Evolutionary conservation across 2,329 filamentous ascomycete genomes (phyloP).

Genomic region (Aspergillus latus): DNA sequence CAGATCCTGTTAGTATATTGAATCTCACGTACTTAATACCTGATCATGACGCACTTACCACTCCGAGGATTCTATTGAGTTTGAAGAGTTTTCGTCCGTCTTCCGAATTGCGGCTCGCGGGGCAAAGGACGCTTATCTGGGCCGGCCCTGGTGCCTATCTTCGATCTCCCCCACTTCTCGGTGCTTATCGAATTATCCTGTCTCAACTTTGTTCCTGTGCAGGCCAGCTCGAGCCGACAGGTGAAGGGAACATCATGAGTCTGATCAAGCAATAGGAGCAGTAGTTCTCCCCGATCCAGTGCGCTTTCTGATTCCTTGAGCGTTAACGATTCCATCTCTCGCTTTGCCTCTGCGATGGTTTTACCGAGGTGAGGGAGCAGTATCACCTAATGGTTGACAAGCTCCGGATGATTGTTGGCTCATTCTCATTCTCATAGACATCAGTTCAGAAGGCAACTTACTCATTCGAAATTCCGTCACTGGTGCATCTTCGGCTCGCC

Average conservation of each 20-base stretch:
- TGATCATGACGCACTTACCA: background rate
- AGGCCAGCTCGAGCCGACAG: too few relatives aligned
- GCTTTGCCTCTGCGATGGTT: constrained; percentile 11
- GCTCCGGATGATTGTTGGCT: constrained; percentile 9
- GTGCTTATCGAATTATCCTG: background rate
- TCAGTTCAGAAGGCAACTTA: constrained; percentile 12
- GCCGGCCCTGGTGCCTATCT: background rate
- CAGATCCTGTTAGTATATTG: background rate
- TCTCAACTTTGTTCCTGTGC: background rate
- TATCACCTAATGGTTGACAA: background rate
- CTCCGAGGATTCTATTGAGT: background rate
- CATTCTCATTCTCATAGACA: constrained; percentile 14
- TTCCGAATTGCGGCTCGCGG: background rate
- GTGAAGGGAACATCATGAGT: too few relatives aligned
- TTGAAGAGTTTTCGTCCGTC: constrained; percentile 7
- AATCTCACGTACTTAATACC: background rate
- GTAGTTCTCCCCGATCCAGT: background rate
- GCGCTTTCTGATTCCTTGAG: background rate
- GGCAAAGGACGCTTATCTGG: constrained; percentile 3
- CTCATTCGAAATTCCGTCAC: background rate
- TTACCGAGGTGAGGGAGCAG: constrained; percentile 15
- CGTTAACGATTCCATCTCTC: constrained; percentile 9
- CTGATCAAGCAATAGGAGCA: too few relatives aligned
- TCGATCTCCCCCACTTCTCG: background rate
- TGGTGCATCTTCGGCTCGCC: constrained; percentile 21